Conservation (phyloP, 2,329 filamentous ascomycete species). For the Seiridium unicorne region DNA sequence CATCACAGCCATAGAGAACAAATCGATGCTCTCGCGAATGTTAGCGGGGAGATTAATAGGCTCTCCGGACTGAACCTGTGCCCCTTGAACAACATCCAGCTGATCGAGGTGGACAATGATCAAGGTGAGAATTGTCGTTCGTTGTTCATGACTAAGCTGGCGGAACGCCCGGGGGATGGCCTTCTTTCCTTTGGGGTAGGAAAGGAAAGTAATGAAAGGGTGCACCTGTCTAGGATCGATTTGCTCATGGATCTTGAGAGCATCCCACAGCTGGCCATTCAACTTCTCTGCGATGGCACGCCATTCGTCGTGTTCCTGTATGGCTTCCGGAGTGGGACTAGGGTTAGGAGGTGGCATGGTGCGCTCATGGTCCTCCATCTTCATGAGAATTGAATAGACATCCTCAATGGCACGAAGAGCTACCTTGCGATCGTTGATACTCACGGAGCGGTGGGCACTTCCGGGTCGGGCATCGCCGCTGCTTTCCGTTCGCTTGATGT, state of each 20-base stretch:
- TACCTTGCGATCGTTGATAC: slow-evolving; percentile 73
- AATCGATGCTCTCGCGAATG: slow-evolving; percentile 86
- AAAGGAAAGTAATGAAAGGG: slow-evolving; percentile 94
- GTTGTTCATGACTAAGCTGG: slow-evolving; percentile 87
- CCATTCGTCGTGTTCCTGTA: slow-evolving; percentile 79
- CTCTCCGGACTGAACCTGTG: slow-evolving; percentile 72
- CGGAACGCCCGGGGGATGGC: slow-evolving; percentile 93
- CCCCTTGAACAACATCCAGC: slow-evolving; percentile 83
- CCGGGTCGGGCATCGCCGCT: slow-evolving; percentile 54
- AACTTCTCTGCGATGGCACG: slow-evolving; percentile 67
- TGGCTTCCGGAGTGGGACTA: slow-evolving; percentile 63
- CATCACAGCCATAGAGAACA: slow-evolving; percentile 87
- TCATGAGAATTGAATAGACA: slow-evolving; percentile 86
- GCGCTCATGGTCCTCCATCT: slow-evolving; percentile 89
- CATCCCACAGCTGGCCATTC: slow-evolving; percentile 78
- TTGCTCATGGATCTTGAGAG: slow-evolving; percentile 89
- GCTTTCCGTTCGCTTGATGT: slow-evolving; percentile 85
- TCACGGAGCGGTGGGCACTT: slow-evolving; percentile 39
- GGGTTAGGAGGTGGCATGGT: slow-evolving; percentile 63
- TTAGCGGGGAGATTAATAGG: slow-evolving; percentile 66
- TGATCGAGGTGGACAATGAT: slow-evolving; percentile 91
- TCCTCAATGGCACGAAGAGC: slow-evolving; percentile 84
- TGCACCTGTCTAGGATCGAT: slow-evolving; percentile 76
- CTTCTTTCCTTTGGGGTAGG: slow-evolving; percentile 94
- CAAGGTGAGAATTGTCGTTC: slow-evolving; percentile 93